Evolutionary conservation across 768 basidiomycete species (phyloP).

Genomic region (Tulasnella sp.): DNA sequence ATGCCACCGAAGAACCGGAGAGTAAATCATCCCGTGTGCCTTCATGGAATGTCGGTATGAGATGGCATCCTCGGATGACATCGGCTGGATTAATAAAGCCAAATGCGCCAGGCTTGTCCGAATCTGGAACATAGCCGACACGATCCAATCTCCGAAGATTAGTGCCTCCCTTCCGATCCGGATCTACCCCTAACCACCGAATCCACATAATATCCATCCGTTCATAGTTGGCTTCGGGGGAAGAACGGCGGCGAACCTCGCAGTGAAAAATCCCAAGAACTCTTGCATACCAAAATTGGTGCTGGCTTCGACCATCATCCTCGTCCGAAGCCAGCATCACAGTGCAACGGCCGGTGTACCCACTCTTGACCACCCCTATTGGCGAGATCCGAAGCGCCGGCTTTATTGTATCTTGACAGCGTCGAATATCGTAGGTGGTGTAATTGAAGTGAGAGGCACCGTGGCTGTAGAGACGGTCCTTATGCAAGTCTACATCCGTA

Average conservation of each 20-base stretch:
- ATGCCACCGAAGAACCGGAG: neutral
- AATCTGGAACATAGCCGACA: conserved; percentile 41
- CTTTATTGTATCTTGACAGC: conserved; percentile 21
- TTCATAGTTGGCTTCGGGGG: neutral
- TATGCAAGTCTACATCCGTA: neutral
- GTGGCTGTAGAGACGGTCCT: conserved; percentile 11
- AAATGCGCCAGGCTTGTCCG: conserved; percentile 36
- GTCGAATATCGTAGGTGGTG: conserved; percentile 20
- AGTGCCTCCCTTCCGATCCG: conserved; percentile 32
- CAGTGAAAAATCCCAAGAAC: conserved; percentile 23
- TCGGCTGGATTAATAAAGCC: conserved; percentile 46
- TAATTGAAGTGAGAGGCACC: conserved; percentile 10
- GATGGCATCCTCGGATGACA: conserved; percentile 42
- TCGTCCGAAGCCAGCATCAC: neutral
- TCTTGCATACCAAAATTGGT: conserved; percentile 30
- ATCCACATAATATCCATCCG: conserved; percentile 46
- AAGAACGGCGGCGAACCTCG: neutral
- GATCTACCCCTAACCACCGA: conserved; percentile 39
- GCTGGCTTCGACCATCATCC: neutral
- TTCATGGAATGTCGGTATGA: conserved; percentile 43
- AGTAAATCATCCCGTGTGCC: conserved; percentile 30
- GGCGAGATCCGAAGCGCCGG: neutral
- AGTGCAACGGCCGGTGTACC: neutral
- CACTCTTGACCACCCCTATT: neutral
- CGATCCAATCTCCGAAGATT: conserved; percentile 35